phyloP scores from a whole-genome alignment of 108 stramenopile species.

The Cyclostephanos tholiformis region DNA sequence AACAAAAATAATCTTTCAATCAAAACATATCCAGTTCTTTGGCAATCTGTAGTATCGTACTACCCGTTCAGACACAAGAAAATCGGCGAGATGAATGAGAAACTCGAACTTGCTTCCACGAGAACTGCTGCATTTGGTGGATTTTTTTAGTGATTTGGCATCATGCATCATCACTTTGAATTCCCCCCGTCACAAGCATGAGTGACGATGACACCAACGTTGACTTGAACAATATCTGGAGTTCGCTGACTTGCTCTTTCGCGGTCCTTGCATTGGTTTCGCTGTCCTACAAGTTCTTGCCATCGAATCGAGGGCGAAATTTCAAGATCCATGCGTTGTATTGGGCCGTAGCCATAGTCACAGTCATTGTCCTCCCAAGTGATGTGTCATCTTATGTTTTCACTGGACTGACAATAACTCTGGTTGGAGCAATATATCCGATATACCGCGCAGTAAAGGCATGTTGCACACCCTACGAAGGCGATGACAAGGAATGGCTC shows the following conservation, averaged over 20 bases:
- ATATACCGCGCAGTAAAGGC: constrained; percentile 43
- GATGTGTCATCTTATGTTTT: constrained; percentile 23
- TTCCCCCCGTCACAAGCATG: constrained; percentile 5
- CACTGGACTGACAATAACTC: constrained; percentile 31
- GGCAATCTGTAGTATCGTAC: no score
- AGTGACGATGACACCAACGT: constrained; percentile 13
- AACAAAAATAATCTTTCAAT: no score
- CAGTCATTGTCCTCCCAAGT: constrained; percentile 18
- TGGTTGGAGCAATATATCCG: constrained; percentile 37
- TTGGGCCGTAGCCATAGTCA: constrained; percentile 8
- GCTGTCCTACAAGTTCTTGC: constrained; percentile 34
- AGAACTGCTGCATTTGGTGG: no score
- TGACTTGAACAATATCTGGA: constrained; percentile 19
- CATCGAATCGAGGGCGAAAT: constrained; percentile 14
- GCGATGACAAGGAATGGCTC: constrained; percentile 49
- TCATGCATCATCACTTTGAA: no score
- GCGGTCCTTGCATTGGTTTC: constrained; percentile 25
- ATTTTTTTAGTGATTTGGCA: no score
- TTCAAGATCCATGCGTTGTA: constrained; percentile 19
- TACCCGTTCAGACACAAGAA: no score
- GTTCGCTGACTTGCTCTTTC: constrained; percentile 21
- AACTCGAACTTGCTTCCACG: no score
- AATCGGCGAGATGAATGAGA: no score
- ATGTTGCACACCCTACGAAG: constrained; percentile 38
- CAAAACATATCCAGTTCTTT: no score